Evolutionary conservation across 768 basidiomycete genomes (phyloP).

Genomic region (Hypsizygus marmoreus): DNA sequence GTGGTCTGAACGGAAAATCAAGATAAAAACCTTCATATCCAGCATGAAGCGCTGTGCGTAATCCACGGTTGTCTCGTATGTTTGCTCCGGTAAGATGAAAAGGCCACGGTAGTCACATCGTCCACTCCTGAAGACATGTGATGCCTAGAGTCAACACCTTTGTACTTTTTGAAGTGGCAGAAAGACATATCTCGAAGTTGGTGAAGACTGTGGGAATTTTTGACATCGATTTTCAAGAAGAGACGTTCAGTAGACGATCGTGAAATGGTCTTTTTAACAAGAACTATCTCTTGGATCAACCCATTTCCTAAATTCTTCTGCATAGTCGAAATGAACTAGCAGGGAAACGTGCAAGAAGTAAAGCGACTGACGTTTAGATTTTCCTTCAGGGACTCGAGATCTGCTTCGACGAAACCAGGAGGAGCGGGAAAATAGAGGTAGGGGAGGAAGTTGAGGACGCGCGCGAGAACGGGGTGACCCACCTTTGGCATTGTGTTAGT

Average conservation of each 20-base stretch:
- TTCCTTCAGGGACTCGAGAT: neutral
- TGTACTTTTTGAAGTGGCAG: neutral
- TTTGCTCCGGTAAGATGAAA: neutral
- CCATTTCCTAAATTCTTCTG: too few relatives aligned
- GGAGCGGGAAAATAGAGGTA: conserved; percentile 10
- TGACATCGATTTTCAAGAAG: conserved; percentile 1
- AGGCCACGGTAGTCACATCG: neutral
- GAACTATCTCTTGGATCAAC: too few relatives aligned
- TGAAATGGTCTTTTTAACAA: neutral
- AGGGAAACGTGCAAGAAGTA: neutral
- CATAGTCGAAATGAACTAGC: neutral
- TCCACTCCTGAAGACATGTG: conserved; percentile 5
- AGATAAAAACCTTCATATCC: neutral
- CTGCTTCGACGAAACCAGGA: neutral
- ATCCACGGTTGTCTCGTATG: neutral
- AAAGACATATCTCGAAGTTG: conserved; percentile 2
- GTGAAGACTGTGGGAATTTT: neutral
- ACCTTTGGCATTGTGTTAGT: neutral
- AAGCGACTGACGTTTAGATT: conserved; percentile 3
- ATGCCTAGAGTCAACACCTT: neutral
- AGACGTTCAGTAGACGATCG: too few relatives aligned
- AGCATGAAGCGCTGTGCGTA: conserved; percentile 3
- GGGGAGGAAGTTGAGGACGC: neutral
- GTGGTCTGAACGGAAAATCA: too few relatives aligned
- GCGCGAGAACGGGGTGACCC: conserved; percentile 3